phyloP scores from a whole-genome alignment of 2,329 filamentous ascomycete genomes.

The Aureobasidium sp. region DNA sequence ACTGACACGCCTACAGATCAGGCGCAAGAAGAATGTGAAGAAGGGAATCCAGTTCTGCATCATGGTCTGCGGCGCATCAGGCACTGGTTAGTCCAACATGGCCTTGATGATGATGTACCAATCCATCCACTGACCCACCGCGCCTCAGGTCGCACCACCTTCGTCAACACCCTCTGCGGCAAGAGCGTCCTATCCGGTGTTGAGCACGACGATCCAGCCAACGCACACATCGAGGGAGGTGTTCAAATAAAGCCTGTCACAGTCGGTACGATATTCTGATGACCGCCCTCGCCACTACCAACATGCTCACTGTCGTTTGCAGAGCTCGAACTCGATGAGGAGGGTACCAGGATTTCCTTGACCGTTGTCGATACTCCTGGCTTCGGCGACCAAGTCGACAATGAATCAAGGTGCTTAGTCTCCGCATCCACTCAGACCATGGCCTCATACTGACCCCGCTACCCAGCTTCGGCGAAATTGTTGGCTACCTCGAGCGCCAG shows the following conservation, averaged over 20 bases:
- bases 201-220: conserved; percentile 82
- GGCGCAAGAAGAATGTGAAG: conserved; percentile 99
- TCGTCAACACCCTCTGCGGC: conserved; percentile 98
- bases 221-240: conserved; percentile 88
- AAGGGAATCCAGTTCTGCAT: conserved; percentile 99
- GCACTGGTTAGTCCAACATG: conserved; percentile 64
- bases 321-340: conserved; percentile 95
- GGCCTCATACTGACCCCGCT: conserved; percentile 25
- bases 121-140: conserved; percentile 10
- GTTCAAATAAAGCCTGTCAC: conserved; percentile 98
- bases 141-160: conserved; percentile 79
- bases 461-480: conserved; percentile 86
- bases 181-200: conserved; percentile 86
- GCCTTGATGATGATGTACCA: conserved; percentile 30
- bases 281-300: background rate
- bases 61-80: conserved; percentile 99
- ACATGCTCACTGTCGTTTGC: conserved; percentile 22
- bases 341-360: conserved; percentile 94
- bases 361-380: conserved; percentile 98
- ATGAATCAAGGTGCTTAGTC: conserved; percentile 72
- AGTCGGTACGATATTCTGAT: conserved; percentile 59
- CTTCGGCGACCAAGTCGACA: conserved; percentile 98
- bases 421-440: conserved; percentile 37
- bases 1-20: conserved; percentile 54
- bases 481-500: conserved; percentile 96